These are phyloP conservation scores for Rhodamnia rubescens DNA, from an alignment of 345 rosid species.

Conservation along the genomic window DNA sequence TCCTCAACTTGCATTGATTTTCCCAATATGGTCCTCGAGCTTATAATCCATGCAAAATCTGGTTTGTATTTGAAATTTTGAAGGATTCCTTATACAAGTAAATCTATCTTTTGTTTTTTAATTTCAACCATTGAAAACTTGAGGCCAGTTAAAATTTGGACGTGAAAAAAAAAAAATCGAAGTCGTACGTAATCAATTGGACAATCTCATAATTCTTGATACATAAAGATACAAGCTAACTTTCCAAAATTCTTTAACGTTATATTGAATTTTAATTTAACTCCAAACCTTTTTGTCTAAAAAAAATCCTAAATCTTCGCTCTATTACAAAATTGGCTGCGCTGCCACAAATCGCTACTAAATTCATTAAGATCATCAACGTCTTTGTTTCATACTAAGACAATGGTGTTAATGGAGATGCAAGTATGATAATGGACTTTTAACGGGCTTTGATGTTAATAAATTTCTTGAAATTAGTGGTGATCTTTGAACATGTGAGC, in stretches of 20 bases:
- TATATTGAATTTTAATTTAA: neutral
- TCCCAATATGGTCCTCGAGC: neutral
- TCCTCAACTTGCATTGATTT: neutral
- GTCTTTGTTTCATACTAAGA: rapidly evolving
- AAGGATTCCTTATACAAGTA: neutral
- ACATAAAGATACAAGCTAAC: neutral
- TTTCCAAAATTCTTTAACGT: rapidly evolving
- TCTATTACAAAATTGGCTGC: rapidly evolving
- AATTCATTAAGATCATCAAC: neutral
- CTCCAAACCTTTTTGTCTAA: neutral
- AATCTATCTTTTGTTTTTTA: neutral
- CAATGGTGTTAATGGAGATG: neutral
- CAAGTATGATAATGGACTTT: neutral
- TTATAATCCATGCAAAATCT: neutral
- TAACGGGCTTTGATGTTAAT: neutral
- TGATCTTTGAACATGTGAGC: rapidly evolving
- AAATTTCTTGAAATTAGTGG: neutral
- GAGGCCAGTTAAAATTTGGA: neutral
- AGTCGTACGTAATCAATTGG: neutral
- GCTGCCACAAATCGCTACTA: rapidly evolving
- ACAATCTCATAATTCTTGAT: neutral
- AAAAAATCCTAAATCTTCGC: neutral
- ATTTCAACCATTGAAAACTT: neutral
- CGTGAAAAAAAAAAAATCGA: neutral
- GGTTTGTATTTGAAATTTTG: neutral